Conservation (phyloP, 2,329 filamentous ascomycete genomes). For the Boeremia exigua region DNA sequence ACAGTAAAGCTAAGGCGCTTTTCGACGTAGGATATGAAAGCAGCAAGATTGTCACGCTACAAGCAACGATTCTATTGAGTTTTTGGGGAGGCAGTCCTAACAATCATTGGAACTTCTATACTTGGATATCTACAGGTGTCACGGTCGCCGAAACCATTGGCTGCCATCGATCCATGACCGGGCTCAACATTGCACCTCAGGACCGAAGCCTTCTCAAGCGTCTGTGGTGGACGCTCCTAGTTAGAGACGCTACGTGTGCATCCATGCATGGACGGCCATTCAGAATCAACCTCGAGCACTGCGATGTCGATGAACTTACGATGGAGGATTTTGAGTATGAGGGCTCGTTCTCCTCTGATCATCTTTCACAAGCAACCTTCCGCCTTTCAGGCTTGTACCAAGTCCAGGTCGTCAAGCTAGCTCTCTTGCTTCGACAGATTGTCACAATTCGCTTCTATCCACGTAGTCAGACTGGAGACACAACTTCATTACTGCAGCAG, state of each 20-base stretch:
- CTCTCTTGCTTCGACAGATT: constrained; percentile 12
- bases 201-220: constrained; percentile 10
- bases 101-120: constrained; percentile 15
- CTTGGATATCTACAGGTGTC: constrained; percentile 12
- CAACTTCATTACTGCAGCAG: not conserved
- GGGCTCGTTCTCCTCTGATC: not conserved
- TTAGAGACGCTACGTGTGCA: constrained; percentile 9
- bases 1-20: constrained; percentile 4
- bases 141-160: constrained; percentile 11
- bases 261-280: constrained; percentile 14
- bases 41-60: constrained; percentile 6
- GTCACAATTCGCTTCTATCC: constrained; percentile 12
- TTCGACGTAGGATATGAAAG: constrained; percentile 12
- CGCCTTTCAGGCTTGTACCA: constrained; percentile 9
- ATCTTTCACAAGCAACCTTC: not conserved
- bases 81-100: constrained; percentile 14
- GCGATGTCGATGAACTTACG: constrained; percentile 8
- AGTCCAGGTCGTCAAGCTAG: constrained; percentile 3
- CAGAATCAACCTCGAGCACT: constrained; percentile 12
- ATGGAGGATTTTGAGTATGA: constrained; percentile 2
- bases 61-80: constrained; percentile 2
- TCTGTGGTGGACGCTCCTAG: constrained; percentile 9
- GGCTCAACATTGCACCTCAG: constrained; percentile 7
- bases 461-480: not conserved
- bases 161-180: constrained; percentile 10